A percentile compares a stretch with the other conserved stretches of the same genome.
Conservation (phyloP, 441 rosid genomes). For the Flueggea neowawraea region DNA sequence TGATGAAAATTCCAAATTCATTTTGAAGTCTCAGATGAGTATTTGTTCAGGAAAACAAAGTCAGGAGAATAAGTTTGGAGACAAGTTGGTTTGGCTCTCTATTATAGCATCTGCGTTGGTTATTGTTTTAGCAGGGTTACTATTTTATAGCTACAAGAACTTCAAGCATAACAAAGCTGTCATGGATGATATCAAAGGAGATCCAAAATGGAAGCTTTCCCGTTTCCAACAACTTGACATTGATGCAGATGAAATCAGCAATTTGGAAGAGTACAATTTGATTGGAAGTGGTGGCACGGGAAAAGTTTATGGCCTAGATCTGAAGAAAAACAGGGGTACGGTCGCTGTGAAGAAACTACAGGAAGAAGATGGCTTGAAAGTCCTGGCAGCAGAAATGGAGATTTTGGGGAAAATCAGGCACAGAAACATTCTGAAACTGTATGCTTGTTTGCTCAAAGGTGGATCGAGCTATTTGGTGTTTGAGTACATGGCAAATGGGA, state of each 20-base stretch:
- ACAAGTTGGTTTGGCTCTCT: too few relatives aligned
- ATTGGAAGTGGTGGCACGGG: slow-evolving; percentile 88
- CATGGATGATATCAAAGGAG: too few relatives aligned
- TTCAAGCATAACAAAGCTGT: too few relatives aligned
- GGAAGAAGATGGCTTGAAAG: slow-evolving; percentile 50
- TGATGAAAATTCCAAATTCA: slow-evolving; percentile 27
- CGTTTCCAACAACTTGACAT: slow-evolving; percentile 68
- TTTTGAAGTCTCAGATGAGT: slow-evolving; percentile 23
- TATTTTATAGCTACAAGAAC: too few relatives aligned
- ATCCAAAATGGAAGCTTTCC: too few relatives aligned
- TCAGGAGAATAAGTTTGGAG: too few relatives aligned
- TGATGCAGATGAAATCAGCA: slow-evolving; percentile 71
- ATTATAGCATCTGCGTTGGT: too few relatives aligned
- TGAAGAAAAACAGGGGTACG: slow-evolving; percentile 55
- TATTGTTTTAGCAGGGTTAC: too few relatives aligned
- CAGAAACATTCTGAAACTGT: slow-evolving; percentile 73
- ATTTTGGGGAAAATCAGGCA: slow-evolving; percentile 81
- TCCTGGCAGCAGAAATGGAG: slow-evolving; percentile 66
- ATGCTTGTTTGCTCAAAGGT: slow-evolving; percentile 58
- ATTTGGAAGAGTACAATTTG: slow-evolving; percentile 53
- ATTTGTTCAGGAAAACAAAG: slow-evolving; percentile 34
- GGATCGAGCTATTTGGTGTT: slow-evolving; percentile 68
- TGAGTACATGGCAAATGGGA: slow-evolving; percentile 81
- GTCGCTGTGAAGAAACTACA: slow-evolving; percentile 81
- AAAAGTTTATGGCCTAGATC: slow-evolving; percentile 70